Percentiles rank a stretch among this genome's conserved stretches.
These are phyloP conservation scores for Sphagnum tenellum DNA, from an alignment of 225 moss, liverwort and hornwort species.

Conservation along the genomic window DNA sequence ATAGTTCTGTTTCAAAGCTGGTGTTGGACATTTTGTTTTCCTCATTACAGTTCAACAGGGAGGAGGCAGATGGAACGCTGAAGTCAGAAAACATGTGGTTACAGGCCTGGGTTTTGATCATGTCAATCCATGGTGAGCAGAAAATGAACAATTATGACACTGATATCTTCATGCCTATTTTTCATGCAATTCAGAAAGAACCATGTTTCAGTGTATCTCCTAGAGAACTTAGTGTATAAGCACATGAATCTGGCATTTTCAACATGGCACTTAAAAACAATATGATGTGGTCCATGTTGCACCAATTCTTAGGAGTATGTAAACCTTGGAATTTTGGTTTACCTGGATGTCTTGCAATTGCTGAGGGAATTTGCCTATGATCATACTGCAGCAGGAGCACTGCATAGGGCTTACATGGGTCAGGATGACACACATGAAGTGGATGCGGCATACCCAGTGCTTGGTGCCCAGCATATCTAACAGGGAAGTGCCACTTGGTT, in stretches of 20 bases:
- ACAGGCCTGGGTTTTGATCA: constrained; percentile 56
- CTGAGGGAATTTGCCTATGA: not conserved
- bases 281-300: too few species aligned
- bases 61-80: constrained; percentile 50
- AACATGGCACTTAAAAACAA: too few species aligned
- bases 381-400: constrained; percentile 25
- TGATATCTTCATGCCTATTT: constrained; percentile 52
- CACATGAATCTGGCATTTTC: too few species aligned
- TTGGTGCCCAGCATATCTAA: constrained; percentile 28
- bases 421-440: constrained; percentile 48
- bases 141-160: constrained; percentile 67
- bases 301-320: too few species aligned
- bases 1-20: too few species aligned
- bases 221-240: too few species aligned
- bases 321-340: too few species aligned
- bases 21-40: too few species aligned
- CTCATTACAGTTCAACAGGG: constrained; percentile 37
- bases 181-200: constrained; percentile 41
- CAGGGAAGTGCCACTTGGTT: too few species aligned
- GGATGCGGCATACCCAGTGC: constrained; percentile 54
- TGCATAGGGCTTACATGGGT: constrained; percentile 43
- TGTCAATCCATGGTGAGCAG: constrained; percentile 30
- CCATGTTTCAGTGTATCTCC: not conserved
- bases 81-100: constrained; percentile 51
- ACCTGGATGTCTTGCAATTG: too few species aligned